Conservation (phyloP, 2,329 filamentous ascomycete species). For the Keithomyces neogunnii region DNA sequence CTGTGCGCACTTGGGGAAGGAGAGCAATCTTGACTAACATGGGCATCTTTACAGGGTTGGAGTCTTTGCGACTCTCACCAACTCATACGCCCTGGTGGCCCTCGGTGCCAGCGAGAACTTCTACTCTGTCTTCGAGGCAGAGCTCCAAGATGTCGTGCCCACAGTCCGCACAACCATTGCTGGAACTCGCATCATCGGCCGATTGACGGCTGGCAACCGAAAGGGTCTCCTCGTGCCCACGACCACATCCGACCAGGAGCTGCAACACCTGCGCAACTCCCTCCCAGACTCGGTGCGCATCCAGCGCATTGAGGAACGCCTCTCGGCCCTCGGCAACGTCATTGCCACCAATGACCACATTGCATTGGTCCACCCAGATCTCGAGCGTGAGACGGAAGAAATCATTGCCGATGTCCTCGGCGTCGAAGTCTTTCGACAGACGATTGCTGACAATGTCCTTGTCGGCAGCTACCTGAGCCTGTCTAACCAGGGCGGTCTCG, state of each 20-base stretch:
- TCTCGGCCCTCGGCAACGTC: slow-evolving; percentile 93
- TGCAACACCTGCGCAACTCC: slow-evolving; percentile 92
- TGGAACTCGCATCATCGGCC: slow-evolving; percentile 90
- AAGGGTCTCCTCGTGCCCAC: slow-evolving; percentile 95
- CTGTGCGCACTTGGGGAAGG: no score
- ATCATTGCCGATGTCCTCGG: slow-evolving; percentile 92
- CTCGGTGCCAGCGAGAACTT: slow-evolving; percentile 97
- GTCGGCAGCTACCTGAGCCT: slow-evolving; percentile 95
- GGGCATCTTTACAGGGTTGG: slow-evolving; percentile 58
- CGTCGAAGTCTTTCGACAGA: slow-evolving; percentile 87
- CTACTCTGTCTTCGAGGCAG: slow-evolving; percentile 96
- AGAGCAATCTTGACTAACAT: slow-evolving; percentile 5
- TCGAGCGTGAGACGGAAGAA: slow-evolving; percentile 97
- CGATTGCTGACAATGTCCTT: slow-evolving; percentile 92
- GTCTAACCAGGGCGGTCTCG: slow-evolving; percentile 91
- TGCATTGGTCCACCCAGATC: slow-evolving; percentile 88
- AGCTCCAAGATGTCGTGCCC: slow-evolving; percentile 93
- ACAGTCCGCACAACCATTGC: slow-evolving; percentile 96
- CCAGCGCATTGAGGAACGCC: slow-evolving; percentile 92
- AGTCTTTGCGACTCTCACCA: slow-evolving; percentile 93
- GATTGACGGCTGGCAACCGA: slow-evolving; percentile 92
- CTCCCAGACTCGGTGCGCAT: slow-evolving; percentile 89
- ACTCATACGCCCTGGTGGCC: slow-evolving; percentile 91
- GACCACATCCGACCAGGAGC: slow-evolving; percentile 92
- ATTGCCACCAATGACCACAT: slow-evolving; percentile 97